A percentile compares a stretch with the other conserved stretches of the same genome.
These are phyloP conservation scores for Claviceps spartinae DNA, from an alignment of 2,329 filamentous ascomycete species.

Conservation along the genomic window DNA sequence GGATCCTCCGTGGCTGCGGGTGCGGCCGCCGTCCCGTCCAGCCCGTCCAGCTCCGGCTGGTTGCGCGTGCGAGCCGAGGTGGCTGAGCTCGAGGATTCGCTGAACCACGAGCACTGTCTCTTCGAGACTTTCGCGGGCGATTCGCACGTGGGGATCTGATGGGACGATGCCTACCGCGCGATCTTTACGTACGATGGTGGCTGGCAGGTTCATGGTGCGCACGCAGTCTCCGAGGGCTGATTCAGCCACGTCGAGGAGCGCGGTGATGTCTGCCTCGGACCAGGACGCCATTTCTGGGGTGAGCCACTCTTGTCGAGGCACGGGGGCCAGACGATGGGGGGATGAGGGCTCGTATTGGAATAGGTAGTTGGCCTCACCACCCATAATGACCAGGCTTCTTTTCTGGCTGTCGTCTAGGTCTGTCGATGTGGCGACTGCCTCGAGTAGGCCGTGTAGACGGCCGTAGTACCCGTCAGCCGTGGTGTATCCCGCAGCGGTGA, in stretches of 20 bases:
- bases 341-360: slow-evolving; percentile 61
- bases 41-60: slow-evolving; percentile 9
- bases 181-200: slow-evolving; percentile 73
- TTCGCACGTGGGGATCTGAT: slow-evolving; percentile 43
- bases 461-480: slow-evolving; percentile 76
- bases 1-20: slow-evolving; percentile 8
- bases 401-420: slow-evolving; percentile 53
- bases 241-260: slow-evolving; percentile 82
- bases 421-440: slow-evolving; percentile 52
- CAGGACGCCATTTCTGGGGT: slow-evolving; percentile 66
- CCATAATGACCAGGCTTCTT: slow-evolving; percentile 77
- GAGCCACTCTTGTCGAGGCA: slow-evolving; percentile 55
- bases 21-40: too few relatives aligned
- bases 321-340: slow-evolving; percentile 53
- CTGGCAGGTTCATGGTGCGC: slow-evolving; percentile 64
- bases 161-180: slow-evolving; percentile 71
- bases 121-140: slow-evolving; percentile 79
- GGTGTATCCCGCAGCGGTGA: slow-evolving; percentile 91
- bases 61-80: slow-evolving; percentile 27
- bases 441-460: slow-evolving; percentile 73
- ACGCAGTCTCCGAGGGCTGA: slow-evolving; percentile 71
- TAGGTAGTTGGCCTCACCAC: slow-evolving; percentile 90
- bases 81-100: slow-evolving; percentile 76
- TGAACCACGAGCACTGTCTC: slow-evolving; percentile 93
- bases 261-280: slow-evolving; percentile 62